Percentiles rank a stretch among this genome's conserved stretches.
Evolutionary conservation across 306 rosid genomes (phyloP).

Genomic region (Cotoneaster glaucophyllus): DNA sequence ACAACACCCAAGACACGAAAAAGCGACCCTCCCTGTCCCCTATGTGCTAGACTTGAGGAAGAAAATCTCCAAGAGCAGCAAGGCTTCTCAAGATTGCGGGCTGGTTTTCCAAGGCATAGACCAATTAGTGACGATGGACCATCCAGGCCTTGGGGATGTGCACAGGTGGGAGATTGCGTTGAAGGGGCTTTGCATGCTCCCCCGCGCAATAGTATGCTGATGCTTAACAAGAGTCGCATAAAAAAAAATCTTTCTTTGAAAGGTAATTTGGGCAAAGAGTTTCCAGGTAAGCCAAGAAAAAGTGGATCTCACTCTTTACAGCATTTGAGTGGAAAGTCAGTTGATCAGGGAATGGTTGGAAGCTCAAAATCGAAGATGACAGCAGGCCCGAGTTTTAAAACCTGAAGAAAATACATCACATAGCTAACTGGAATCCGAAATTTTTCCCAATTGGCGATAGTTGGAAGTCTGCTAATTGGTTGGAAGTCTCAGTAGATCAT

Average conservation of each 20-base stretch:
- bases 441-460: neutral
- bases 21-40: conserved; percentile 75
- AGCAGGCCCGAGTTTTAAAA: conserved; percentile 36
- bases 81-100: conserved; percentile 35
- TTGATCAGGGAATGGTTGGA: conserved; percentile 44
- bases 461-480: conserved; percentile 19
- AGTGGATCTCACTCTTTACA: conserved; percentile 42
- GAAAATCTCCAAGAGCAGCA: conserved; percentile 46
- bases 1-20: conserved; percentile 55
- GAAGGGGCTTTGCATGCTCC: conserved; percentile 69
- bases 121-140: conserved; percentile 51
- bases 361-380: conserved; percentile 42
- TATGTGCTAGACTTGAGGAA: conserved; percentile 50
- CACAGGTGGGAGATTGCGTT: conserved; percentile 63
- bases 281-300: conserved; percentile 59
- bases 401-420: conserved; percentile 24
- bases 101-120: conserved; percentile 41
- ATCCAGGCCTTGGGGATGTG: conserved; percentile 68
- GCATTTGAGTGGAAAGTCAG: conserved; percentile 39
- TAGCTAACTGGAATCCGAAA: conserved; percentile 13
- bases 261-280: conserved; percentile 51
- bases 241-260: conserved; percentile 60
- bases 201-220: conserved; percentile 44
- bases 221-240: conserved; percentile 55
- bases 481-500: conserved; percentile 16